Base-by-base conservation (phyloP, 768 basidiomycete genomes). In the Panellus pusillus region DNA sequence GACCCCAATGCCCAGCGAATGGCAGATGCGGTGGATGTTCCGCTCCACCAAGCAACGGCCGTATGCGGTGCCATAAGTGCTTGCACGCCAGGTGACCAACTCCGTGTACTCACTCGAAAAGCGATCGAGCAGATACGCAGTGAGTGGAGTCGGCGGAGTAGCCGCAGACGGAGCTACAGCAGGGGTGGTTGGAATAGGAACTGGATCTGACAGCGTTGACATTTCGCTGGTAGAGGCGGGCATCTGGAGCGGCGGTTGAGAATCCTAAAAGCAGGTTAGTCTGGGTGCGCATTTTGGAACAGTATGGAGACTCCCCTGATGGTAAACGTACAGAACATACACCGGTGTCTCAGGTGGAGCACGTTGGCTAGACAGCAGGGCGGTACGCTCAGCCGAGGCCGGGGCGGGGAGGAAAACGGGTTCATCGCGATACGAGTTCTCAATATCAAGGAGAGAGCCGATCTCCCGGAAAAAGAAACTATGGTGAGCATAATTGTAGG, bases 261-360 rank as follows among this genome's bases (percentile, higher is more conserved):
- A 37, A 32, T 47, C 36, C 8, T 18, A 3, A n/a, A 24, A 18
- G 31, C 18, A 35, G 20, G 17, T 38, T 35, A 27, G 46, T 13
- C 31, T 32, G n/a, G n/a, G n/a, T 32, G 31, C 31, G 31, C 46
- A n/a, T 47, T 35, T 19, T 36, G 19, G 6, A 31, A 8, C 19
- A 12, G 13, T 8, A 19, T 3, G 31, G 4, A 3, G 15, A 50
- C 39, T 35, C 4, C 41, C 50, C 41, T 41, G 14, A 37, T 50
- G 50, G 27, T 50, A 50, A 4, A 50, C 15, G 15, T 50, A 50
- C 2, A 43, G 18, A 12, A 50, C 50, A 37, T 43, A 50, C 2
- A 50, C 42, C 7, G 8, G 12, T 6, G 28, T 50, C 2, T 24
- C 35, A 2, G 20, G 39, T 8, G 7, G 5, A 15, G 6, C 20